A percentile compares a stretch with the other conserved stretches of the same genome.
Conservation (phyloP, 768 basidiomycete species). For the Termitomyces sp. region DNA sequence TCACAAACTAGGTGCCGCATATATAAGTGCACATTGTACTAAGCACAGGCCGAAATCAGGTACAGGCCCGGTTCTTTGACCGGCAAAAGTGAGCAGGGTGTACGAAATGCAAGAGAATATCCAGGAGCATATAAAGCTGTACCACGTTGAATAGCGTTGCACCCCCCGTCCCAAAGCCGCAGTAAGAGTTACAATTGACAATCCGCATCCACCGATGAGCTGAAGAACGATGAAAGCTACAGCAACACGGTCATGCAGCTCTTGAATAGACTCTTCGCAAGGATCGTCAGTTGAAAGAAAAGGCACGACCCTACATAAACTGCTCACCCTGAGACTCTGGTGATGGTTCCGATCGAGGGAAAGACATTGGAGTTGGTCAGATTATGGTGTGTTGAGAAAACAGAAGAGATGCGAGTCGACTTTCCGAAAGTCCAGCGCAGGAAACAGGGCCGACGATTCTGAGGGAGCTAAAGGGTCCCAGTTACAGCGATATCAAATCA, state of each 20-base stretch:
- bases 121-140: conserved; percentile 25
- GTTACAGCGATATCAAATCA: too few species aligned
- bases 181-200: conserved; percentile 22
- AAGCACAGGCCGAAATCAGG: conserved; percentile 20
- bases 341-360: background rate
- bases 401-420: background rate
- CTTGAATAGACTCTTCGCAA: background rate
- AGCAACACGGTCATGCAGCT: conserved; percentile 13
- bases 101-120: conserved; percentile 24
- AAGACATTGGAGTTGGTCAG: background rate
- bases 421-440: conserved; percentile 5
- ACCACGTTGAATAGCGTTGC: conserved; percentile 28
- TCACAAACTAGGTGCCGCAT: conserved; percentile 26
- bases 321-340: conserved; percentile 2
- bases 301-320: background rate
- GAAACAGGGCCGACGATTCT: background rate
- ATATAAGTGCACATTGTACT: conserved; percentile 24
- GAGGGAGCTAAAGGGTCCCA: background rate
- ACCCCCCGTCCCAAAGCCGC: conserved; percentile 19
- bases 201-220: conserved; percentile 18
- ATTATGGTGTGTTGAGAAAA: background rate
- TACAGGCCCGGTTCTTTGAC: conserved; percentile 21
- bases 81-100: conserved; percentile 24
- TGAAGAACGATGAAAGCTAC: conserved; percentile 24
- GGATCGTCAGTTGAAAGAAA: background rate